Percentiles rank a stretch among this genome's conserved stretches.
These are phyloP conservation scores for Acorus gramineus DNA, from an alignment of 106 monocot species.

Conservation along the genomic window DNA sequence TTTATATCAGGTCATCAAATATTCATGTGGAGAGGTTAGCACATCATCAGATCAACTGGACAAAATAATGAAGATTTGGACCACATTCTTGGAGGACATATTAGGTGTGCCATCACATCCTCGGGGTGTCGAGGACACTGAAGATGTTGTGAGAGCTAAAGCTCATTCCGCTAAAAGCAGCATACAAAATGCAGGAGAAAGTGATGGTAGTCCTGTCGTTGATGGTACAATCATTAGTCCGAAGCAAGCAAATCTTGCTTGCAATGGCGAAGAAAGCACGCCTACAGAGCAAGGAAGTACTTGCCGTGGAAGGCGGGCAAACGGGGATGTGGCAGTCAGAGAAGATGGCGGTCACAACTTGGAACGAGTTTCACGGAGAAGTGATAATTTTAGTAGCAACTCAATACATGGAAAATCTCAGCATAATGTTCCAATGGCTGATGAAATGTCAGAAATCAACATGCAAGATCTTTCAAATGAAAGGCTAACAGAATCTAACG, in stretches of 20 bases:
- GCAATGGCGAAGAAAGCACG: constrained; percentile 34
- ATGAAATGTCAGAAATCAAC: constrained; percentile 43
- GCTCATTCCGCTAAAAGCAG: constrained; percentile 22
- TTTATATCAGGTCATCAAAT: constrained; percentile 74
- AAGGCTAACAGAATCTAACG: constrained; percentile 18
- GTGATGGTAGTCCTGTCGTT: constrained; percentile 21
- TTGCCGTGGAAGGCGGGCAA: constrained; percentile 32
- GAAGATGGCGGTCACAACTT: constrained; percentile 50
- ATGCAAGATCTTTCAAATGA: constrained; percentile 26
- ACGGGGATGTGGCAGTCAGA: constrained; percentile 33
- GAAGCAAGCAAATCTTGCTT: constrained; percentile 22
- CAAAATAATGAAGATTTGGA: constrained; percentile 88
- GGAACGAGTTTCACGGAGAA: constrained; percentile 18
- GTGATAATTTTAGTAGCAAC: constrained; percentile 20
- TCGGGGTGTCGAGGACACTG: constrained; percentile 50
- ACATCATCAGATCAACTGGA: constrained; percentile 70
- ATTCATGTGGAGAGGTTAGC: constrained; percentile 81
- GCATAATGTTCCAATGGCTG: constrained; percentile 15
- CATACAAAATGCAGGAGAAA: constrained; percentile 28
- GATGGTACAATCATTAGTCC: constrained; percentile 17
- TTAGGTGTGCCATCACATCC: constrained; percentile 49
- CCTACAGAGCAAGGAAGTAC: constrained; percentile 36
- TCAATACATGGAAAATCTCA: constrained; percentile 29
- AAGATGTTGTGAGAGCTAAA: constrained; percentile 52
- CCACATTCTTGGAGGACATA: constrained; percentile 84